Base-by-base conservation (phyloP, 2,329 filamentous ascomycete genomes). In the Bipolaris cookei region DNA sequence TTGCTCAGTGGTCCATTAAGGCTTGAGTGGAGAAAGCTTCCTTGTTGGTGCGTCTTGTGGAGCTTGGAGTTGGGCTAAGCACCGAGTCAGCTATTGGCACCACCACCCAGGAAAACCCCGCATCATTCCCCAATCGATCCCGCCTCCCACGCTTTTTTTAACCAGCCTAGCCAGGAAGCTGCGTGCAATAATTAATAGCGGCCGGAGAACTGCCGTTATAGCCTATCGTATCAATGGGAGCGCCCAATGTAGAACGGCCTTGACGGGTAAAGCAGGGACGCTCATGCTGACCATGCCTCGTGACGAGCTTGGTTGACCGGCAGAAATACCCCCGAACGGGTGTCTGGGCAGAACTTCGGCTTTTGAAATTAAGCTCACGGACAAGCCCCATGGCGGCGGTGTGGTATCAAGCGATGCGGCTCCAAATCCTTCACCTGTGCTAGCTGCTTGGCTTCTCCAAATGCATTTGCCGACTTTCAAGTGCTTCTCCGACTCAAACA, bases 371-470 rank as follows among this genome's bases (percentile, higher is more conserved):
- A 49, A 16, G 10, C 43, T 44, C 28, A 66, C 34, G 67, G 47
- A 54, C 56, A 61, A 47, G 58, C 58, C 49, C 59, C 66, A 55
- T 51, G 35, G 58, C 50, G 54, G 56, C 51, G 48, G 61, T 54
- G 54, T 54, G 46, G 54, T 58, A 5, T 37, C 44, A 47, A 65
- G 35, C 37, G 50, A 53, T 55, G 65, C 64, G 48, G 62, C 70
- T 47, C 79, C 80, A 10, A 81, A 81, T 57, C 63, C 71, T 58
- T 77, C 72, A 21, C 82, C 63, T 85, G 66, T n/a, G 75, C 76
- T 30, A 77, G 72, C 51, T 84, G 76, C 64, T 84, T 83, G 13
- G 76, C 76, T 58, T 77, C 68, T 8, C 80, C 78, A 62, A 79
- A 81, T 3, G 82, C 83, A 30, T 75, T 71, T 42, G n/a, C 25